These are phyloP conservation scores for Arabidopsis arenosa DNA, from an alignment of 345 rosid species.

Conservation along the genomic window DNA sequence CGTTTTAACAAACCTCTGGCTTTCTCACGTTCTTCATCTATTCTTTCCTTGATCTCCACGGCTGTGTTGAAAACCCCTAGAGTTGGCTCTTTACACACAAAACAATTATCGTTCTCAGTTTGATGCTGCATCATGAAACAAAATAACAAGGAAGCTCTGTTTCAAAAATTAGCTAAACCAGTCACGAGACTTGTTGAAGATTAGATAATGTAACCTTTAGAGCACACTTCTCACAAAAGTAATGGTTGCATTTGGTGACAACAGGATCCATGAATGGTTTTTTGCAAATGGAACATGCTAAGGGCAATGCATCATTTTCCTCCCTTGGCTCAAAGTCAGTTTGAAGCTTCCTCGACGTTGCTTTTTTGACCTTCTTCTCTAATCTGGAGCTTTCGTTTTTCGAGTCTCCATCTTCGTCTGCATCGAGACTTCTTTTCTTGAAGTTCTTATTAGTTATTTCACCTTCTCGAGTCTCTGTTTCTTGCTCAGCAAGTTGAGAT, in stretches of 20 bases:
- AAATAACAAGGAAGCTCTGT: neutral
- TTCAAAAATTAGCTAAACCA: no score
- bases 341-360: slow-evolving; percentile 70
- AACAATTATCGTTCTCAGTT: slow-evolving; percentile 64
- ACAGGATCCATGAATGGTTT: slow-evolving; percentile 70
- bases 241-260: slow-evolving; percentile 72
- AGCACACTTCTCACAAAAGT: slow-evolving; percentile 78
- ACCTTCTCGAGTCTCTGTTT: slow-evolving; percentile 46
- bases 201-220: no score
- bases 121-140: slow-evolving; percentile 56
- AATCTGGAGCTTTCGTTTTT: slow-evolving; percentile 37
- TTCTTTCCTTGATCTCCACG: slow-evolving; percentile 56
- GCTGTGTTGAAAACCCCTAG: slow-evolving; percentile 71
- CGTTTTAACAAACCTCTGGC: slow-evolving; percentile 20
- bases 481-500: slow-evolving; percentile 29
- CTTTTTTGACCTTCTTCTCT: slow-evolving; percentile 45
- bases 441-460: slow-evolving; percentile 51
- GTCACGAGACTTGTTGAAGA: no score
- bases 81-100: slow-evolving; percentile 74
- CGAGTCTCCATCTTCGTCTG: slow-evolving; percentile 50
- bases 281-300: slow-evolving; percentile 73
- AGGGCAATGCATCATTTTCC: slow-evolving; percentile 55
- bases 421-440: slow-evolving; percentile 57
- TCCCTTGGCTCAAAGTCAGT: slow-evolving; percentile 68
- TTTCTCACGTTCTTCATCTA: slow-evolving; percentile 11